Evolutionary conservation across 192 early-diverging fungal genomes (phyloP).

Genomic region (Coemansia sp.): DNA sequence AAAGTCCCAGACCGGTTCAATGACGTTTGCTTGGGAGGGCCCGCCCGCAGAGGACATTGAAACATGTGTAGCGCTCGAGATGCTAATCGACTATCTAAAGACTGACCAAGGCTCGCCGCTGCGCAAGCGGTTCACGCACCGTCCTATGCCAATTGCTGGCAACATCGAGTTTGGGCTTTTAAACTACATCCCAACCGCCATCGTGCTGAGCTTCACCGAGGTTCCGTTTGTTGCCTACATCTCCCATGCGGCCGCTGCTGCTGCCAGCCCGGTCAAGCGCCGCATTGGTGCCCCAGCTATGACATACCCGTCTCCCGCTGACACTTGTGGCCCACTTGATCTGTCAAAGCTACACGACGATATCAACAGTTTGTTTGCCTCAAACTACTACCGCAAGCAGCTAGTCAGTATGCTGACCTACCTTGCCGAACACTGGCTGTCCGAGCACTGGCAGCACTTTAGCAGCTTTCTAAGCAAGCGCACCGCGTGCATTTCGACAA

Average conservation of each 20-base stretch:
- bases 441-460: constrained; percentile 31
- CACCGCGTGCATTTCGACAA: constrained; percentile 54
- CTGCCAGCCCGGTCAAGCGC: constrained; percentile 29
- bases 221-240: constrained; percentile 41
- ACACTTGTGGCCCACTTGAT: constrained; percentile 47
- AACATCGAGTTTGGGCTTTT: constrained; percentile 65
- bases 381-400: constrained; percentile 50
- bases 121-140: constrained; percentile 73
- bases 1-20: constrained; percentile 67
- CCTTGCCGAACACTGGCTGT: constrained; percentile 40
- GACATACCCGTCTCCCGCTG: constrained; percentile 44
- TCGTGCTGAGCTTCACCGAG: constrained; percentile 64
- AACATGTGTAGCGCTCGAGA: constrained; percentile 66
- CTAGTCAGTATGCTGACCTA: constrained; percentile 42
- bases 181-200: constrained; percentile 57
- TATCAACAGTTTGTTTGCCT: constrained; percentile 31
- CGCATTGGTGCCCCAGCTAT: constrained; percentile 26
- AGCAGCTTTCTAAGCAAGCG: constrained; percentile 49
- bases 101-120: constrained; percentile 69
- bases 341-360: constrained; percentile 47
- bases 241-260: constrained; percentile 38
- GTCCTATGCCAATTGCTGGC: constrained; percentile 61
- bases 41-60: constrained; percentile 67
- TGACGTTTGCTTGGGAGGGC: constrained; percentile 76
- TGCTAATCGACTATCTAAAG: constrained; percentile 70